These are phyloP conservation scores for Pseudogymnoascus sp. DNA, from an alignment of 2,329 filamentous ascomycete genomes.

Conservation along the genomic window DNA sequence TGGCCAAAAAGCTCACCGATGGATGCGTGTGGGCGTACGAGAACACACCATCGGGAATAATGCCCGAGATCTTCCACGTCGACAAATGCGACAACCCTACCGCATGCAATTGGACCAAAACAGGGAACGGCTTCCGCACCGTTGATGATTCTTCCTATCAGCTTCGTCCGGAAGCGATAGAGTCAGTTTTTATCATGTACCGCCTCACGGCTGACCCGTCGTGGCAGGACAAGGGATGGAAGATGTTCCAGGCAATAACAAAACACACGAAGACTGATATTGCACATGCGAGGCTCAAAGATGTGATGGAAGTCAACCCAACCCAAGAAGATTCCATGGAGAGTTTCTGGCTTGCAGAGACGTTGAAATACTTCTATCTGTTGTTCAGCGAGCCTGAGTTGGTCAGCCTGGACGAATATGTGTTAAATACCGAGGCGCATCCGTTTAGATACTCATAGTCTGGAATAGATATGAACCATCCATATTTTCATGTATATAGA, in stretches of 20 bases:
- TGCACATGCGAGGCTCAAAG: slow-evolving; percentile 37
- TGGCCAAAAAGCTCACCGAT: slow-evolving; percentile 52
- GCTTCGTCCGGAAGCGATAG: slow-evolving; percentile 57
- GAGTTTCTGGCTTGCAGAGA: slow-evolving; percentile 52
- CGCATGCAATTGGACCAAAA: slow-evolving; percentile 22
- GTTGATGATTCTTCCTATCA: slow-evolving; percentile 36
- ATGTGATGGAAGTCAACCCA: slow-evolving; percentile 29
- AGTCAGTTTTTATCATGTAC: slow-evolving; percentile 58
- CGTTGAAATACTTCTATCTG: slow-evolving; percentile 58
- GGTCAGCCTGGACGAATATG: slow-evolving; percentile 55
- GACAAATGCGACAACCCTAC: slow-evolving; percentile 21
- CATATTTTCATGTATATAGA: not conserved
- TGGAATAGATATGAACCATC: not conserved
- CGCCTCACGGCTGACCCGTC: slow-evolving; percentile 26
- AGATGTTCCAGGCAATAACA: slow-evolving; percentile 42
- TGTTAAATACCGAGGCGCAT: slow-evolving; percentile 36
- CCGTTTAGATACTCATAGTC: slow-evolving; percentile 20
- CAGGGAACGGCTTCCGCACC: slow-evolving; percentile 14
- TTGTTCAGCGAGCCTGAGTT: slow-evolving; percentile 42
- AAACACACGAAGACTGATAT: slow-evolving; percentile 36
- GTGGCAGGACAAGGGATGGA: slow-evolving; percentile 40
- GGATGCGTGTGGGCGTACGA: slow-evolving; percentile 60
- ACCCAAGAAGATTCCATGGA: slow-evolving; percentile 49
- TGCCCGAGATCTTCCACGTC: slow-evolving; percentile 50
- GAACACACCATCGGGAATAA: slow-evolving; percentile 50